These are phyloP conservation scores for Eimeria brunetti DNA, from an alignment of 169 alveolate species.

Conservation along the genomic window DNA sequence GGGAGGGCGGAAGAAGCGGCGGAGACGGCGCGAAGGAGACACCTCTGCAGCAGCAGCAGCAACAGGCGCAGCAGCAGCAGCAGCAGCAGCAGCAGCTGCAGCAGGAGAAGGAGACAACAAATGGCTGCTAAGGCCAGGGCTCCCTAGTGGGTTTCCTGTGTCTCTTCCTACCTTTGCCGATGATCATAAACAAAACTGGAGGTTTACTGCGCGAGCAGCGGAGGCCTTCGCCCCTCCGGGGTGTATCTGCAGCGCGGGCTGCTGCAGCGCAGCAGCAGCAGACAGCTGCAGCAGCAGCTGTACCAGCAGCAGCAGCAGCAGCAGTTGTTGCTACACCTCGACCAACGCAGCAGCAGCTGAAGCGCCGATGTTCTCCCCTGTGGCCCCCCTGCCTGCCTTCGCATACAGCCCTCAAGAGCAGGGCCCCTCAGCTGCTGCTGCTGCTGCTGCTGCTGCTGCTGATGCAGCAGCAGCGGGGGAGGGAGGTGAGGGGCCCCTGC, in stretches of 20 bases:
- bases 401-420: not conserved
- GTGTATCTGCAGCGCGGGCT: constrained; percentile 25
- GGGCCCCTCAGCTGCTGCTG: not conserved
- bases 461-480: no score
- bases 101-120: not conserved
- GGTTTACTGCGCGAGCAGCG: constrained; percentile 30
- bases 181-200: constrained; percentile 43
- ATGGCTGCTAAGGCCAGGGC: not conserved
- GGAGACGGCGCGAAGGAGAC: no score
- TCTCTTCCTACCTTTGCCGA: constrained; percentile 57
- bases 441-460: no score
- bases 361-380: not conserved
- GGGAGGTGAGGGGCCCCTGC: constrained; percentile 2
- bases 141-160: constrained; percentile 42
- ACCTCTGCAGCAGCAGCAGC: no score
- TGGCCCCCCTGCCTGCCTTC: not conserved
- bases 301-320: not conserved
- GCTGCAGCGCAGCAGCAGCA: not conserved
- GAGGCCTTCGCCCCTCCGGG: constrained; percentile 67
- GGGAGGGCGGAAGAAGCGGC: not conserved
- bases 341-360: not conserved
- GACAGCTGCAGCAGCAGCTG: not conserved
- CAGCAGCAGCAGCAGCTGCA: no score
- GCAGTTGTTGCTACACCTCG: not conserved
- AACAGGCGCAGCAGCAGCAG: no score